Base-by-base conservation (phyloP, 495 filamentous ascomycete species). In the Elasticomyces elasticus region DNA sequence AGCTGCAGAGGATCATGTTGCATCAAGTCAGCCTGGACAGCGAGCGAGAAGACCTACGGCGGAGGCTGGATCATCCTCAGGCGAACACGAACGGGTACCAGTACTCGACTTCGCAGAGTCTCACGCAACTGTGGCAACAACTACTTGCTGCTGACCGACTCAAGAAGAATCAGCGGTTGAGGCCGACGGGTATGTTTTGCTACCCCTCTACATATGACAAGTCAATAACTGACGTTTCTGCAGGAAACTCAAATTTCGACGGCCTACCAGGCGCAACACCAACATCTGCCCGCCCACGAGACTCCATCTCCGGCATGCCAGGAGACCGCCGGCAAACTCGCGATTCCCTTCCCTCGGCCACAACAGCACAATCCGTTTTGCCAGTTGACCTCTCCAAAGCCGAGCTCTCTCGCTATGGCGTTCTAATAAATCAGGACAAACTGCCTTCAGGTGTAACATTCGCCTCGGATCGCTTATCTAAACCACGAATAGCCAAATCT, bases 1-100 rank as follows among this genome's bases (percentile, higher is more conserved):
- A 98, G 64, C 79, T 98, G 28, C 89, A 89, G 60, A 83, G 94
- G 52, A 95, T 98, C 57, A 76, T 90, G 33, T 79, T 80, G 56
- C 81, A 85, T 54, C 84, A 91, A 54, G 84, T 91, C 55, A 80
- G 76, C 57, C 81, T 95, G 60, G 83, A 88, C 61, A 81, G 86
- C 56, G 89, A 95, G 62, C 88, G 91, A 40, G 92, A 97, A 63
- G 49, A 59, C 13, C 44, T 59, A 19, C 61, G 61, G 2, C 24
- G 76, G 77, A 55, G 64, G 49, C 54, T 51, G 41, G 23, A 59
- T 50, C 35, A 63, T 58, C 59, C 54, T n/a, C 38, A 45, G 5
- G 49, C 58, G 1, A 63, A 40, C 45, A 52, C 30, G 7, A 86
- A 77, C 58, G 79, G 82, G 9, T 66, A 77, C 45, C 73, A 78